phyloP scores from a whole-genome alignment of 2,329 filamentous ascomycete genomes.

The Claviceps africana region DNA sequence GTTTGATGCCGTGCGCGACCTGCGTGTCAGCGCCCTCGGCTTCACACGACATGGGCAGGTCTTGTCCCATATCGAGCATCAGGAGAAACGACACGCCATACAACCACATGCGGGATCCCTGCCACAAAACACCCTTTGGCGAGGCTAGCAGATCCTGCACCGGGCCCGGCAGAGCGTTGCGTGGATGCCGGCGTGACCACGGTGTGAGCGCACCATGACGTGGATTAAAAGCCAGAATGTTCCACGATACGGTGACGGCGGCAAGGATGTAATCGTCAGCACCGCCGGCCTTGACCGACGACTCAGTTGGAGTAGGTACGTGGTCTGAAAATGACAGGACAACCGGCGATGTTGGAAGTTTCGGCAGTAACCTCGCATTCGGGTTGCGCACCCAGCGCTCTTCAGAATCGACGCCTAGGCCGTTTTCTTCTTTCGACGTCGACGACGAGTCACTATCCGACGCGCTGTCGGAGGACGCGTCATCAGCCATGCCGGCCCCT shows the following conservation, averaged over 20 bases:
- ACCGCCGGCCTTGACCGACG: constrained; percentile 13
- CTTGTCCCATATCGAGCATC: constrained; percentile 75
- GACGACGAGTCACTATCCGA: constrained; percentile 28
- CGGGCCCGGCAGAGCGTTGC: constrained; percentile 56
- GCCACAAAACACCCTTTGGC: constrained; percentile 77
- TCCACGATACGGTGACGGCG: constrained; percentile 39
- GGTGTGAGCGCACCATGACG: constrained; percentile 62
- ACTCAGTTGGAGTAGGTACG: constrained; percentile 20
- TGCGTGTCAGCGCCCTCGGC: constrained; percentile 17
- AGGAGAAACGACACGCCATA: constrained; percentile 78
- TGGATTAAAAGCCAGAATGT: constrained; percentile 68
- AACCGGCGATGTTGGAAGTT: constrained; percentile 49
- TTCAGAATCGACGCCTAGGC: constrained; percentile 24
- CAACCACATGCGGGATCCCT: constrained; percentile 65
- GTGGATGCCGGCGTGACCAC: constrained; percentile 76
- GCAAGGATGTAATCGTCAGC: constrained; percentile 37
- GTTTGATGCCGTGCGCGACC: constrained; percentile 30
- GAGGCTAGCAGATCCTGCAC: constrained; percentile 65
- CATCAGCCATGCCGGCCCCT: constrained; percentile 18
- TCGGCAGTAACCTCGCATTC: constrained; percentile 52
- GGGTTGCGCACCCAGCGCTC: constrained; percentile 66
- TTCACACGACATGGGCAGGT: constrained; percentile 35
- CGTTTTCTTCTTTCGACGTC: constrained; percentile 23
- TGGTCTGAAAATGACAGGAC: constrained; percentile 53
- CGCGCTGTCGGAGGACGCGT: constrained; percentile 17